Base-by-base conservation (phyloP, 306 rosid species). In the Dalbergia cultrata region DNA sequence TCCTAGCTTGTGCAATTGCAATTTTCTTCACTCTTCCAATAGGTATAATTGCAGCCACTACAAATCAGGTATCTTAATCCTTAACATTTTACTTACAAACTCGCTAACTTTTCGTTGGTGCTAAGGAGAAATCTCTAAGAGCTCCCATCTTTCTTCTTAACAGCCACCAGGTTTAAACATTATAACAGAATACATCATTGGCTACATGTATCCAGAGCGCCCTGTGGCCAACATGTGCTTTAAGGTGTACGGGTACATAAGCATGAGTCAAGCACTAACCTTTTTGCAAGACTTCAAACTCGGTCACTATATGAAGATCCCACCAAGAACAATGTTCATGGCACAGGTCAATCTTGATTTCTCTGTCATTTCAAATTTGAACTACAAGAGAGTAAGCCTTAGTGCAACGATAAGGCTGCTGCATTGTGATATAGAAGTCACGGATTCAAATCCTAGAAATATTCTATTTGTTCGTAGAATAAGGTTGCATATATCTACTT, bases 221-320 rank as follows among this genome's bases (percentile, higher is more conserved):
- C 98, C 98, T 0, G 95, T 94, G 53, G 98, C 97, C n/a, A 92
- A 92, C 86, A 91, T 92, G 97, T 92, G 97, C 87, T 94, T 94
- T 88, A 94, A 94, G 90, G 98, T 94, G 52, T 94, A 90, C 60
- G 97, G 98, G 13, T 94, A 91, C 87, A 94, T 91, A 68, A 94
- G 98, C 83, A 91, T 92, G 97, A 1, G 66, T 31, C 98, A 94
- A 88, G 97, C 93, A 71, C 80, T 92, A 9, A 79, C 86, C 26
- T 94, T 94, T 71, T 26, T 94, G 70, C 52, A 19, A 39, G 98
- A 94, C 83, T 92, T 91, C 52, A 92, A 94, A 87, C 97, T 94
- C 14, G 98, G 97, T 33, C 98, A 92, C 82, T 94, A 94, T 73
- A 92, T 94, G 98, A 94, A 94, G 85, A 92, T 94, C 89, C 98